Evolutionary conservation across 2,329 filamentous ascomycete species (phyloP).

Genomic region (Hymenoscyphus scutula): DNA sequence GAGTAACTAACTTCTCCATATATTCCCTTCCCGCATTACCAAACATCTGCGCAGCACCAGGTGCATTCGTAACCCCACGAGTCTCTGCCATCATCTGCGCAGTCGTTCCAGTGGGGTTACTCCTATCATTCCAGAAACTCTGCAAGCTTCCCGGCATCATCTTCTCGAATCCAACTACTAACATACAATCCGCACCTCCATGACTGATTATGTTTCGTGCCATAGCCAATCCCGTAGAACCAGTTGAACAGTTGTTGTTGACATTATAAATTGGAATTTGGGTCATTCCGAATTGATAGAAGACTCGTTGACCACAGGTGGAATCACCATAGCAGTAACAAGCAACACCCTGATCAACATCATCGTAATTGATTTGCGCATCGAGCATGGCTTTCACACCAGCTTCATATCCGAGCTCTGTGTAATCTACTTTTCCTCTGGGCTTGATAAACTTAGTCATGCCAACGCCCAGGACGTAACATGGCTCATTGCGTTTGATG

Average conservation of each 20-base stretch:
- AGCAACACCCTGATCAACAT: constrained; percentile 91
- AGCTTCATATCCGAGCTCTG: constrained; percentile 89
- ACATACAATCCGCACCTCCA: constrained; percentile 80
- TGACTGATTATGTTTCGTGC: constrained; percentile 75
- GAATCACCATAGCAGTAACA: constrained; percentile 98
- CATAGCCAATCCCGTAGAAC: constrained; percentile 86
- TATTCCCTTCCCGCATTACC: constrained; percentile 93
- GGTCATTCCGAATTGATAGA: constrained; percentile 98
- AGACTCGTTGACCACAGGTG: constrained; percentile 92
- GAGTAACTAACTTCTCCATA: constrained; percentile 72
- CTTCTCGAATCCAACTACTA: constrained; percentile 97
- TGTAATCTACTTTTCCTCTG: constrained; percentile 89
- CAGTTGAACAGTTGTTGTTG: constrained; percentile 98
- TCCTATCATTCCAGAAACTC: constrained; percentile 79
- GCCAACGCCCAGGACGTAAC: constrained; percentile 93
- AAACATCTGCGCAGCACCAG: constrained; percentile 88
- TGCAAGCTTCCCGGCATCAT: constrained; percentile 92
- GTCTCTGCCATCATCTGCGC: constrained; percentile 79
- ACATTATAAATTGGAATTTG: constrained; percentile 95
- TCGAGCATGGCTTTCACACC: constrained; percentile 58
- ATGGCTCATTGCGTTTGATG: constrained; percentile 39
- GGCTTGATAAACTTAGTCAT: constrained; percentile 99
- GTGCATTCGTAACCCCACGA: constrained; percentile 75
- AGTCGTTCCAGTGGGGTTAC: constrained; percentile 73
- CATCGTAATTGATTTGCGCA: constrained; percentile 92